Evolutionary conservation across 2,329 filamentous ascomycete genomes (phyloP).

Genomic region (Pseudogymnoascus sp.): DNA sequence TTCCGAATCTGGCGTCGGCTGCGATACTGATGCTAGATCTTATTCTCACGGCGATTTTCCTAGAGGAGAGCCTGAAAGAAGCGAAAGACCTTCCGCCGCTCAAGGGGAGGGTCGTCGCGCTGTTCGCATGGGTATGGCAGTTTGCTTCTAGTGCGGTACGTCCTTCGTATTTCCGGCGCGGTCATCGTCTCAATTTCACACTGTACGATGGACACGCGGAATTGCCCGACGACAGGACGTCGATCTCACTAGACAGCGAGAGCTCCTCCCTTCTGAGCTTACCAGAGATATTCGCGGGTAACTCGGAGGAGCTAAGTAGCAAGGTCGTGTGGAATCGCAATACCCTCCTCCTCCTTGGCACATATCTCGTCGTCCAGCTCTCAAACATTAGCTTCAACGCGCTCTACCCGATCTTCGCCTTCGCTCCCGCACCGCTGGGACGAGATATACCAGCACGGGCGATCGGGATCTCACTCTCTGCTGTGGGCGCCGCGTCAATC

Average conservation of each 20-base stretch:
- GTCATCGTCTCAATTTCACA: neutral
- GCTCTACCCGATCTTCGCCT: constrained; percentile 86
- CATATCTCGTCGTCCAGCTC: constrained; percentile 88
- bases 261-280: constrained; percentile 12
- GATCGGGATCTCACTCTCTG: constrained; percentile 77
- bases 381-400: constrained; percentile 94
- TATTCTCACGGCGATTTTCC: constrained; percentile 67
- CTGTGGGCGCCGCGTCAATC: constrained; percentile 79
- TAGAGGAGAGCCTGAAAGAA: constrained; percentile 78
- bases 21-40: constrained; percentile 65
- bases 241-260: constrained; percentile 19
- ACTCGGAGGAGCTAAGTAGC: constrained; percentile 40
- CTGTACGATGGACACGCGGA: too few relatives aligned
- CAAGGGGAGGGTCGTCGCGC: constrained; percentile 45
- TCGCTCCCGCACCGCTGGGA: constrained; percentile 66
- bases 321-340: constrained; percentile 67
- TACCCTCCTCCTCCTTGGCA: constrained; percentile 71
- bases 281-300: constrained; percentile 34
- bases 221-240: constrained; percentile 26
- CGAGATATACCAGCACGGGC: constrained; percentile 67
- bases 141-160: constrained; percentile 49
- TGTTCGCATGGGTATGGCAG: constrained; percentile 65
- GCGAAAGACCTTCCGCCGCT: constrained; percentile 54
- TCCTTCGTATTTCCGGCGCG: constrained; percentile 50
- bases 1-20: constrained; percentile 74